phyloP scores from a whole-genome alignment of 805 yeast species.

The Pichia scutulata region DNA sequence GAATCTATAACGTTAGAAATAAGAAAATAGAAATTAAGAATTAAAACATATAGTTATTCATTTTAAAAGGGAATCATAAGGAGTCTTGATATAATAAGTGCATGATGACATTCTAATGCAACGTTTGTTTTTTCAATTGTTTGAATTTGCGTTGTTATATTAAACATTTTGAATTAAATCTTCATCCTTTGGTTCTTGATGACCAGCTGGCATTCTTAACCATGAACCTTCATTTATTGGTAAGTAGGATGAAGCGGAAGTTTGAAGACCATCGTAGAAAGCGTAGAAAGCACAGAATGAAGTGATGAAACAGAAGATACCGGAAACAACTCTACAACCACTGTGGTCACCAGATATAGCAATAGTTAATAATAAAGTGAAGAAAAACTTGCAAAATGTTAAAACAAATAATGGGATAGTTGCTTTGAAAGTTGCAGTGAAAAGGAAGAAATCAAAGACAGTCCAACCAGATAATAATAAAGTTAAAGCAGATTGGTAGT shows the following conservation, averaged over 20 bases:
- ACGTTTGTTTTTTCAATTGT: not conserved
- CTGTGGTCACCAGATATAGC: slow-evolving; percentile 31
- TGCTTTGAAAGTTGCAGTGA: slow-evolving; percentile 37
- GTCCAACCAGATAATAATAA: slow-evolving; percentile 42
- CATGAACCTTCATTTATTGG: slow-evolving; percentile 23
- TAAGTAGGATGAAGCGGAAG: slow-evolving; percentile 19
- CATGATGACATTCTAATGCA: not conserved
- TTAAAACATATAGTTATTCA: not conserved
- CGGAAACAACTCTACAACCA: slow-evolving; percentile 32
- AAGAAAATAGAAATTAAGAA: not conserved
- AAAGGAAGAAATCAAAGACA: slow-evolving; percentile 37
- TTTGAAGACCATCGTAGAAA: slow-evolving; percentile 35
- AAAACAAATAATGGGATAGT: slow-evolving; percentile 33
- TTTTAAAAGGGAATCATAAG: not conserved
- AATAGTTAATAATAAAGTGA: slow-evolving; percentile 35
- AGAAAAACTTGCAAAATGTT: slow-evolving; percentile 35
- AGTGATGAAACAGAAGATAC: slow-evolving; percentile 36
- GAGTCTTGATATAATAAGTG: not conserved
- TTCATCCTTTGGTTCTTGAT: slow-evolving; percentile 14
- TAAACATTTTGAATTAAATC: slow-evolving; percentile 7
- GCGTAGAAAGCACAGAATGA: slow-evolving; percentile 36
- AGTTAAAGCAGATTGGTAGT: slow-evolving; percentile 36
- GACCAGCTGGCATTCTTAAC: slow-evolving; percentile 26
- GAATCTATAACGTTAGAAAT: not conserved
- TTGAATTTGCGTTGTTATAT: not conserved